Percentiles rank a stretch among this genome's conserved stretches.
Conservation (phyloP, 139 green algal genomes). For the Coelastrella sp. region DNA sequence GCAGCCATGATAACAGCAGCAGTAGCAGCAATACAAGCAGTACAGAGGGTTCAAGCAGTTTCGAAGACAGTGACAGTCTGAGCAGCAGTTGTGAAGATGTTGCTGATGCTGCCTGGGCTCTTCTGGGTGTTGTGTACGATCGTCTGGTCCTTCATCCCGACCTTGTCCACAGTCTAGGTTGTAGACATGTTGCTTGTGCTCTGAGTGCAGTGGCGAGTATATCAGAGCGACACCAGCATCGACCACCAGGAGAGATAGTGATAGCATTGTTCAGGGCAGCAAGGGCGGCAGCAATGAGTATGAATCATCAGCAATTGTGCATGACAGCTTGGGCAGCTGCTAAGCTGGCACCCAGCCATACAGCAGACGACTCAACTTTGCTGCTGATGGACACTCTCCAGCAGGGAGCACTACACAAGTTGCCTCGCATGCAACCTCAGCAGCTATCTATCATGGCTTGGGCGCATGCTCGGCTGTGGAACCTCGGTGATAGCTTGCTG, state of each 20-base stretch:
- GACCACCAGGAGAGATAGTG: not conserved
- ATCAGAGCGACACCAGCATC: not conserved
- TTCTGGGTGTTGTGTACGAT: not conserved
- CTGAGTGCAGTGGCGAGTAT: not conserved
- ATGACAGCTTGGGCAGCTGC: conserved; percentile 37
- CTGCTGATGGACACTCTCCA: conserved; percentile 26
- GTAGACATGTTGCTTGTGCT: not conserved
- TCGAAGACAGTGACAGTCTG: too few species aligned
- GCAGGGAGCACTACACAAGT: not conserved
- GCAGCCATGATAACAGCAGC: not conserved
- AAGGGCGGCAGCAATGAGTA: too few species aligned
- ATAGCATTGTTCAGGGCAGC: not conserved
- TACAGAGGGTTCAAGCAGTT: too few species aligned
- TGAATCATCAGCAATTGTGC: conserved; percentile 40
- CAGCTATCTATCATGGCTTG: conserved; percentile 38
- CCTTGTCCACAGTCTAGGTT: not conserved
- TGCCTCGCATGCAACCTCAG: conserved; percentile 15
- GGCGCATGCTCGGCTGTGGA: conserved; percentile 27
- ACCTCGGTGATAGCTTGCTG: conserved; percentile 32
- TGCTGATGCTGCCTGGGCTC: not conserved
- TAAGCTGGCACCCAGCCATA: not conserved
- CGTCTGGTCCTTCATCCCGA: not conserved
- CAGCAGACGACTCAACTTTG: not conserved
- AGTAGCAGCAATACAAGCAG: not conserved
- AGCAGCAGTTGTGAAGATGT: not conserved